phyloP scores from a whole-genome alignment of 2,329 filamentous ascomycete genomes.

The Onygenales sp. region DNA sequence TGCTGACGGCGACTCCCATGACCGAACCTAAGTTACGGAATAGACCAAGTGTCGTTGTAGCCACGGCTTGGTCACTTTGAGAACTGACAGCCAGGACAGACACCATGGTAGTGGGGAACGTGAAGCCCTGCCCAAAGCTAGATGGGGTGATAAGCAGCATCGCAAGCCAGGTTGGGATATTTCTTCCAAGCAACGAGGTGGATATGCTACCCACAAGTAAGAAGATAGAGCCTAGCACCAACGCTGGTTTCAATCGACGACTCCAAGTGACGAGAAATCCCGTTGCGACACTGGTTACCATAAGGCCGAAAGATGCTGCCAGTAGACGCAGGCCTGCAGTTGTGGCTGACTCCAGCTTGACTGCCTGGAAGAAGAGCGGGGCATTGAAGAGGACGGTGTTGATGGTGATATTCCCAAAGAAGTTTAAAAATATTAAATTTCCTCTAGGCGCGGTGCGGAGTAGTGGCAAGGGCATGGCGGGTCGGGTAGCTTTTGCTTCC shows the following conservation, averaged over 20 bases:
- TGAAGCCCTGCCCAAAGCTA: conserved; percentile 52
- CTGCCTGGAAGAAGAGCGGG: conserved; percentile 68
- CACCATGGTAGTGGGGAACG: conserved; percentile 57
- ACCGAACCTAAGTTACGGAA: conserved; percentile 65
- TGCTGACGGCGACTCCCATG: conserved; percentile 62
- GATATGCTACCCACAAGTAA: conserved; percentile 43
- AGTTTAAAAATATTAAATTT: conserved; percentile 43
- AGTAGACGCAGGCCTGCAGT: conserved; percentile 63
- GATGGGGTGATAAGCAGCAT: conserved; percentile 48
- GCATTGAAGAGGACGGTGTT: conserved; percentile 58
- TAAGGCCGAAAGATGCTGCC: conserved; percentile 50
- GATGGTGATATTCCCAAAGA: conserved; percentile 40
- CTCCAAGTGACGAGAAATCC: conserved; percentile 55
- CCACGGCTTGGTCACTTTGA: conserved; percentile 56
- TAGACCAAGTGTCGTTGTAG: conserved; percentile 60
- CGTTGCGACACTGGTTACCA: conserved; percentile 45
- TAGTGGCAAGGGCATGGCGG: conserved; percentile 42
- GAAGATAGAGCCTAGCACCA: conserved; percentile 42
- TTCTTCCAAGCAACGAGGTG: conserved; percentile 42
- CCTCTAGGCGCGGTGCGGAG: conserved; percentile 38
- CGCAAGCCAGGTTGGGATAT: conserved; percentile 45
- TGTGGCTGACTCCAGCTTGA: conserved; percentile 60
- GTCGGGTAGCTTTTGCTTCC: conserved; percentile 34
- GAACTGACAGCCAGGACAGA: conserved; percentile 50
- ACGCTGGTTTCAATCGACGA: conserved; percentile 50